phyloP scores from a whole-genome alignment of 73 alveolate genomes.

The Paramecium bursaria region DNA sequence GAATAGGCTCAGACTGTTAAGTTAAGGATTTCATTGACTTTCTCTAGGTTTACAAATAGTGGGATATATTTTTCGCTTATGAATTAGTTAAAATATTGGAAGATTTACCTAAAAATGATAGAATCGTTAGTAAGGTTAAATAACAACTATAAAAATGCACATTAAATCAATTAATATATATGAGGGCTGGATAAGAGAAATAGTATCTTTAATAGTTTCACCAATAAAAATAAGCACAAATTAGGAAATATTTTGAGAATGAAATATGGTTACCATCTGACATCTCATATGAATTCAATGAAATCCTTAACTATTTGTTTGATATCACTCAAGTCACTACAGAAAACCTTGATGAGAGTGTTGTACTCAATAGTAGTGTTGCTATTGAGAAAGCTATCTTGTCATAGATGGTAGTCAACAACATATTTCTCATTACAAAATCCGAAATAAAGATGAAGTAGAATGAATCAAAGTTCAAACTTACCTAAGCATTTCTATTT shows the following conservation, averaged over 20 bases:
- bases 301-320: conserved; percentile 6
- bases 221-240: background rate
- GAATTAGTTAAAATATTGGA: conserved; percentile 24
- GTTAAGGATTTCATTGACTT: conserved; percentile 51
- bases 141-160: conserved; percentile 43
- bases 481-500: conserved; percentile 51
- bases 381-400: conserved; percentile 17
- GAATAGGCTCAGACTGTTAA: conserved; percentile 13
- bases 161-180: conserved; percentile 30
- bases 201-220: conserved; percentile 24
- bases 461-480: conserved; percentile 28
- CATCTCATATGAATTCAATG: conserved; percentile 32
- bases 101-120: conserved; percentile 7
- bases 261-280: conserved; percentile 44
- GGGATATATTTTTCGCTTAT: conserved; percentile 14
- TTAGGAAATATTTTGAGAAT: conserved; percentile 40
- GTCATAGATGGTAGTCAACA: conserved; percentile 1
- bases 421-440: conserved; percentile 8
- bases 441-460: conserved; percentile 30
- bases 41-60: conserved; percentile 27
- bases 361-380: background rate
- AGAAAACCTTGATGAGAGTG: conserved; percentile 47
- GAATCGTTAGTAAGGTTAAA: conserved; percentile 8
- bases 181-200: conserved; percentile 27
- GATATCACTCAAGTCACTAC: conserved; percentile 9